Evolutionary conservation across 148 eudicot species (phyloP).

Genomic region (Vaccinium macrocarpon): DNA sequence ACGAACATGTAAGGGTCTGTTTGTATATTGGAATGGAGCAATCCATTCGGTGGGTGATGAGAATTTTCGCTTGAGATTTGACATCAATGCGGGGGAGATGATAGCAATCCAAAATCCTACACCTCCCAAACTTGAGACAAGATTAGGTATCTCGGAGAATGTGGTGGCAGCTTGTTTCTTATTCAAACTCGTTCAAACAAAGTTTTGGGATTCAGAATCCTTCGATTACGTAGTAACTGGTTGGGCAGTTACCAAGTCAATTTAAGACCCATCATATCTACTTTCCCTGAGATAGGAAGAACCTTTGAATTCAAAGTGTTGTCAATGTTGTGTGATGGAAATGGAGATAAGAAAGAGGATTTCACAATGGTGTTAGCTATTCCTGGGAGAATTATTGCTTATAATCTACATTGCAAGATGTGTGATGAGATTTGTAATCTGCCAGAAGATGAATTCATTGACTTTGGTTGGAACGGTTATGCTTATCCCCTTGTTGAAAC

Average conservation of each 20-base stretch:
- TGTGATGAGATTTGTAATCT: neutral
- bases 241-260: neutral
- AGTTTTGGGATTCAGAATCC: neutral
- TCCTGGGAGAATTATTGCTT: neutral
- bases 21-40: neutral
- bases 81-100: neutral
- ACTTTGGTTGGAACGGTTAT: neutral
- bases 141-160: constrained; percentile 7
- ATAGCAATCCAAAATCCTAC: neutral
- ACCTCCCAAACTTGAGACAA: neutral
- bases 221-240: neutral
- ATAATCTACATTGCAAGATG: neutral
- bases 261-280: neutral
- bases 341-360: neutral
- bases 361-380: neutral
- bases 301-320: neutral
- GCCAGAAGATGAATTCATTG: neutral
- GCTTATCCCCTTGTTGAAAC: neutral
- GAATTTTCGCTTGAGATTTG: neutral
- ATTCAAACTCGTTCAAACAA: neutral
- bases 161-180: constrained; percentile 6
- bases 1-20: neutral
- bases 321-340: neutral
- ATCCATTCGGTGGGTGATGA: neutral
- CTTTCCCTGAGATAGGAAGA: neutral